Evolutionary conservation across 2,329 filamentous ascomycete genomes (phyloP).

Genomic region (Colletotrichum spaethianum): DNA sequence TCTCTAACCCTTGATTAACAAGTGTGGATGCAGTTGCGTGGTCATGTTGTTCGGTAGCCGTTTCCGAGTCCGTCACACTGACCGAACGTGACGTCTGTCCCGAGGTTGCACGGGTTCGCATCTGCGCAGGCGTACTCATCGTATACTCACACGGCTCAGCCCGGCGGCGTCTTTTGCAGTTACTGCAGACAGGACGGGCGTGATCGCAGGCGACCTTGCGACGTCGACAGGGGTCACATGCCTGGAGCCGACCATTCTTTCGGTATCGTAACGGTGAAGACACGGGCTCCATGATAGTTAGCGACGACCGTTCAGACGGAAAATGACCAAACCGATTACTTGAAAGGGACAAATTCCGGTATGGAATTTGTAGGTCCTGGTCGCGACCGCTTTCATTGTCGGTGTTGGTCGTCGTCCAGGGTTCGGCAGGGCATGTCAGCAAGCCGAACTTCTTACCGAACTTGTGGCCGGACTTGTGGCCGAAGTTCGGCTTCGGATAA

Average conservation of each 20-base stretch:
- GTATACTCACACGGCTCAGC: conserved; percentile 53
- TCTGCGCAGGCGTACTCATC: conserved; percentile 7
- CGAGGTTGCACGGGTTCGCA: not conserved
- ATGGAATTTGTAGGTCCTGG: not conserved
- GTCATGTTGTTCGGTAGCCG: not conserved
- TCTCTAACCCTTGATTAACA: not conserved
- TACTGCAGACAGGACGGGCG: conserved; percentile 53
- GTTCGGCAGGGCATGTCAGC: not conserved
- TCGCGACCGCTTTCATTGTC: not conserved
- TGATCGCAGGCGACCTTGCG: conserved; percentile 62
- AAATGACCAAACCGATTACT: not conserved
- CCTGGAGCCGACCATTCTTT: conserved; percentile 39
- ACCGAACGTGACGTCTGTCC: not conserved
- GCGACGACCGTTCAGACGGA: not conserved
- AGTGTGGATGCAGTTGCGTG: conserved; percentile 3
- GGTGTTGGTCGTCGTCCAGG: not conserved
- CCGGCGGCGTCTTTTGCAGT: conserved; percentile 54
- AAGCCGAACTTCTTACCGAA: conserved; percentile 4
- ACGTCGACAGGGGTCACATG: conserved; percentile 55
- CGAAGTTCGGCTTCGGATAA: conserved; percentile 15
- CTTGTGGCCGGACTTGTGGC: not conserved
- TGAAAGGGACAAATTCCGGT: not conserved
- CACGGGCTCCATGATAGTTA: conserved; percentile 9
- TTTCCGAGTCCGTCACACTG: not conserved
- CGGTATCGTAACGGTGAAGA: conserved; percentile 28